Conservation (phyloP, 805 yeast species). For the Saccharomyces paradoxus region DNA sequence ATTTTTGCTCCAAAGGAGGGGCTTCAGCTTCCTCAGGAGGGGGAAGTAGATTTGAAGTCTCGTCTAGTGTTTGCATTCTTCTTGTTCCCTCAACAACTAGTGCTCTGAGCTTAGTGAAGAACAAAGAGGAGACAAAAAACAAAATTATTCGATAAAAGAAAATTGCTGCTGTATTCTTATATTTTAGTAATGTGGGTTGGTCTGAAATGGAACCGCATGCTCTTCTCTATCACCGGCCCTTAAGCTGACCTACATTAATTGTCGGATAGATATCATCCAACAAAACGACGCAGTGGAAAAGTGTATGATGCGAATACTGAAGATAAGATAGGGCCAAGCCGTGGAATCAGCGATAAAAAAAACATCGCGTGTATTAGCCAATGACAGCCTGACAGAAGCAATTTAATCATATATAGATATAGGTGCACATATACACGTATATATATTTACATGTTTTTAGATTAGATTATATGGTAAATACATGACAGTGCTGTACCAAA, state of each 20-base stretch:
- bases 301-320: neutral
- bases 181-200: neutral
- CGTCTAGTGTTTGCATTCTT: constrained; percentile 15
- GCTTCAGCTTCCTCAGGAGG: constrained; percentile 2
- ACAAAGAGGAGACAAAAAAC: neutral
- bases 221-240: neutral
- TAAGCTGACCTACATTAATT: neutral
- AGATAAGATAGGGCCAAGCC: neutral
- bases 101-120: neutral
- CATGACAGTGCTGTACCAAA: neutral
- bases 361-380: neutral
- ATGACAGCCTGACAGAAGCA: neutral
- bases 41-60: constrained; percentile 13
- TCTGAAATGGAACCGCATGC: neutral
- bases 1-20: constrained; percentile 18
- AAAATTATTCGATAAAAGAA: neutral
- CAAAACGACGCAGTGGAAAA: neutral
- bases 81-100: neutral
- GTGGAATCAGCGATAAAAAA: neutral
- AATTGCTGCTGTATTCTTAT: neutral
- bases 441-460: neutral
- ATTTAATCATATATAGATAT: neutral
- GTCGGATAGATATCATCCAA: neutral
- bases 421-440: neutral
- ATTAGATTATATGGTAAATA: neutral